Evolutionary conservation across 768 basidiomycete species (phyloP).

Genomic region (Naematelia encephala): DNA sequence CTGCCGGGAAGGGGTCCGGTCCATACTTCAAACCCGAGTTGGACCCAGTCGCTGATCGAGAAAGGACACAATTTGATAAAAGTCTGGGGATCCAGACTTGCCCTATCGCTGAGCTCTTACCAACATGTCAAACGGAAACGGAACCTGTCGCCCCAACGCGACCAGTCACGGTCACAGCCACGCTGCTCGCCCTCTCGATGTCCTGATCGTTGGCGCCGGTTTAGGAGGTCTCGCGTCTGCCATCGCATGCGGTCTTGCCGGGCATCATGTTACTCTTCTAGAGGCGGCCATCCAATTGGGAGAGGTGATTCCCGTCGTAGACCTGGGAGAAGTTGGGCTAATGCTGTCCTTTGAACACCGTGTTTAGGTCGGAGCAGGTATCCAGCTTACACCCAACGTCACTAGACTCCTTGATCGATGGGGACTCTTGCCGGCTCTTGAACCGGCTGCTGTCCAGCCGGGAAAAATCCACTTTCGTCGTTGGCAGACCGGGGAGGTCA

Average conservation of each 20-base stretch:
- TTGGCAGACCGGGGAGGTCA: background rate
- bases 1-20: too few species aligned
- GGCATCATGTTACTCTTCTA: background rate
- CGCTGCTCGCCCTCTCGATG: background rate
- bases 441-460: background rate
- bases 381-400: background rate
- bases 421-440: background rate
- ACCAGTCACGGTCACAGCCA: too few species aligned
- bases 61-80: too few species aligned
- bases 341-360: too few species aligned
- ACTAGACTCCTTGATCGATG: background rate
- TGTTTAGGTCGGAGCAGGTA: background rate
- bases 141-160: too few species aligned
- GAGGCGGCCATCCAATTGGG: background rate
- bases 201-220: constrained; percentile 1
- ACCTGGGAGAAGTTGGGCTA: too few species aligned
- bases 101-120: too few species aligned
- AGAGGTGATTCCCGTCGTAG: too few species aligned
- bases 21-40: too few species aligned
- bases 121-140: too few species aligned
- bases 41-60: too few species aligned
- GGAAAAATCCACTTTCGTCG: background rate
- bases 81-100: too few species aligned
- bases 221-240: background rate
- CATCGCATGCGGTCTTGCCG: background rate